Percentiles rank a stretch among this genome's conserved stretches.
phyloP scores from a whole-genome alignment of 2,329 filamentous ascomycete genomes.

The Fusarium pininemorale region DNA sequence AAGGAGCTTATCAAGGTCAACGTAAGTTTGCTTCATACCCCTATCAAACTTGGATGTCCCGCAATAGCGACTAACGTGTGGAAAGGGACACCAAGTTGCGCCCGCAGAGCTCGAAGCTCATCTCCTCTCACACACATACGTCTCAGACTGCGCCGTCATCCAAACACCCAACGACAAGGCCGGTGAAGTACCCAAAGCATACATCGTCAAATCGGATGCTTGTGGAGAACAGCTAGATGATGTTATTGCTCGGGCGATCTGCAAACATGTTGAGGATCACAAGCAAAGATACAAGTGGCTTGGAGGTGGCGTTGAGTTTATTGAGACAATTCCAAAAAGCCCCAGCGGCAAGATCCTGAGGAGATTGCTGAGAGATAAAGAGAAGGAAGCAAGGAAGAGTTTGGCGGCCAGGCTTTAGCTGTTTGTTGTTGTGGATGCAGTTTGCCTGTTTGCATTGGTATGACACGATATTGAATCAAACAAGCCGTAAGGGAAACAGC shows the following conservation, averaged over 20 bases:
- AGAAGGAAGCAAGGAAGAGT: background rate
- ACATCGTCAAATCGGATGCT: background rate
- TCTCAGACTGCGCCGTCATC: background rate
- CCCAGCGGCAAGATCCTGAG: background rate
- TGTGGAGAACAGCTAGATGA: accelerated
- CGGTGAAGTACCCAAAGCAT: background rate
- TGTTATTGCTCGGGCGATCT: background rate
- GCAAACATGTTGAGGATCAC: background rate
- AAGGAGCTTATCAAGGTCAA: background rate
- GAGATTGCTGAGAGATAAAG: background rate
- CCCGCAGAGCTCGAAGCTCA: background rate
- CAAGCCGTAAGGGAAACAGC: accelerated
- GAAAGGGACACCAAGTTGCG: background rate
- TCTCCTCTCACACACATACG: background rate
- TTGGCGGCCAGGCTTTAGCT: background rate
- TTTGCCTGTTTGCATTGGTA: no score
- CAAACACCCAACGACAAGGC: background rate
- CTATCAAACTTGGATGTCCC: accelerated
- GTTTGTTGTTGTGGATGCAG: no score
- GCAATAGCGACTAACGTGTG: background rate
- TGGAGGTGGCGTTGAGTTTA: background rate
- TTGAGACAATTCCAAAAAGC: background rate
- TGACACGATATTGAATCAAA: no score
- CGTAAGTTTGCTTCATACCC: background rate
- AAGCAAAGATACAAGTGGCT: background rate